A percentile compares a stretch with the other conserved stretches of the same genome.
These are phyloP conservation scores for Pseudodiploospora longispora DNA, from an alignment of 2,329 filamentous ascomycete genomes.

Conservation along the genomic window DNA sequence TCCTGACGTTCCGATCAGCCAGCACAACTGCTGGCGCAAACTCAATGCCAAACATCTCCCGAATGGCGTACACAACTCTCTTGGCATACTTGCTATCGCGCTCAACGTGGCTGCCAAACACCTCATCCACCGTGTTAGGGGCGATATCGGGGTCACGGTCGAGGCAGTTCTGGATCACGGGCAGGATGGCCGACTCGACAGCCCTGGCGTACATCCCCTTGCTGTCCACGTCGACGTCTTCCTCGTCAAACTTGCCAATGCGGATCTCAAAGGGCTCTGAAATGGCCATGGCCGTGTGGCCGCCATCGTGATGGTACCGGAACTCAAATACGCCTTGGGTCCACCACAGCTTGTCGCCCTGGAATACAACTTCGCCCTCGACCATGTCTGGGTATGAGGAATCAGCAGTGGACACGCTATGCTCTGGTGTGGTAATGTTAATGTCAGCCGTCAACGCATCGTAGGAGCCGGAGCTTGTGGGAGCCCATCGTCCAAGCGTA, in stretches of 20 bases:
- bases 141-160: constrained; percentile 89
- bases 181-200: constrained; percentile 70
- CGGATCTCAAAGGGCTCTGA: constrained; percentile 89
- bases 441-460: constrained; percentile 67
- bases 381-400: constrained; percentile 51
- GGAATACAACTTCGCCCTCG: constrained; percentile 76
- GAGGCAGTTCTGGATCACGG: constrained; percentile 83
- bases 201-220: constrained; percentile 57
- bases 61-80: constrained; percentile 86
- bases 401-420: constrained; percentile 44
- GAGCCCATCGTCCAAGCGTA: constrained; percentile 82
- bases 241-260: constrained; percentile 70
- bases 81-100: constrained; percentile 82
- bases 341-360: constrained; percentile 95
- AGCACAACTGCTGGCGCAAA: constrained; percentile 88
- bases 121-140: constrained; percentile 67
- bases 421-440: constrained; percentile 66
- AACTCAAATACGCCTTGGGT: constrained; percentile 94
- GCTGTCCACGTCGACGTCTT: constrained; percentile 55
- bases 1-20: constrained; percentile 82
- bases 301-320: constrained; percentile 89
- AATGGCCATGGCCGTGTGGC: constrained; percentile 88
- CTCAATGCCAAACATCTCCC: constrained; percentile 95
- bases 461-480: constrained; percentile 68
- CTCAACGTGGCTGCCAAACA: constrained; percentile 79